These are phyloP conservation scores for Cicer judaicum DNA, from an alignment of 306 rosid genomes.

Conservation along the genomic window DNA sequence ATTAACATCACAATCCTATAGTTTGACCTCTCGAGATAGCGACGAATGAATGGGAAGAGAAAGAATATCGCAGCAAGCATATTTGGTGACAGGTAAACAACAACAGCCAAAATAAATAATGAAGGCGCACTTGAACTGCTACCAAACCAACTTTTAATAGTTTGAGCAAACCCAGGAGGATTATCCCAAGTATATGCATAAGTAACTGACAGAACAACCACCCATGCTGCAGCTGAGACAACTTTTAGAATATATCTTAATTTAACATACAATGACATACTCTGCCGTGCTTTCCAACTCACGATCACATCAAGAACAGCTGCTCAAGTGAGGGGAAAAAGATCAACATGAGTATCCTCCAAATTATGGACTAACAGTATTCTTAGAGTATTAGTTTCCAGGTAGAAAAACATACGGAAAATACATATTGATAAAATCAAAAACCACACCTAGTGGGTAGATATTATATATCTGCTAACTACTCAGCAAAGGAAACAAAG, in stretches of 20 bases:
- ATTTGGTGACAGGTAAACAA: slow-evolving; percentile 90
- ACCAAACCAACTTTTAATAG: slow-evolving; percentile 94
- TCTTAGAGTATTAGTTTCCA: not conserved
- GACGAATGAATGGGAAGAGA: slow-evolving; percentile 87
- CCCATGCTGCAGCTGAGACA: slow-evolving; percentile 95
- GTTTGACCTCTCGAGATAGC: slow-evolving; percentile 91
- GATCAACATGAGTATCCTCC: slow-evolving; percentile 34
- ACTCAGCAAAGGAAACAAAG: slow-evolving; percentile 31
- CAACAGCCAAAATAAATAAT: slow-evolving; percentile 91
- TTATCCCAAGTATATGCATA: slow-evolving; percentile 92
- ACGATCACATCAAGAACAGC: slow-evolving; percentile 91
- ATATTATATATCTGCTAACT: slow-evolving; percentile 17
- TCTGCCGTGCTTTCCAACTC: slow-evolving; percentile 84
- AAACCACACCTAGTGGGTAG: not conserved
- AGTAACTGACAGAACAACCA: slow-evolving; percentile 82
- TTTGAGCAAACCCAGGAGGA: slow-evolving; percentile 95
- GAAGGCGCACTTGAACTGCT: slow-evolving; percentile 70
- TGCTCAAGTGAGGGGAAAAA: slow-evolving; percentile 49
- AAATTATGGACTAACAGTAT: slow-evolving; percentile 13
- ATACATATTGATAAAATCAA: slow-evolving; percentile 27
- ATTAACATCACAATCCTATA: slow-evolving; percentile 83
- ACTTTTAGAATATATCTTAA: slow-evolving; percentile 86
- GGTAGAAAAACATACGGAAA: not conserved
- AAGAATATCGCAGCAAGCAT: slow-evolving; percentile 85
- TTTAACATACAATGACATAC: slow-evolving; percentile 86